Evolutionary conservation across 129 eudicot species (phyloP), one percentile per base, ranked within the genome.

Genomic region (Flaveria brownii): DNA sequence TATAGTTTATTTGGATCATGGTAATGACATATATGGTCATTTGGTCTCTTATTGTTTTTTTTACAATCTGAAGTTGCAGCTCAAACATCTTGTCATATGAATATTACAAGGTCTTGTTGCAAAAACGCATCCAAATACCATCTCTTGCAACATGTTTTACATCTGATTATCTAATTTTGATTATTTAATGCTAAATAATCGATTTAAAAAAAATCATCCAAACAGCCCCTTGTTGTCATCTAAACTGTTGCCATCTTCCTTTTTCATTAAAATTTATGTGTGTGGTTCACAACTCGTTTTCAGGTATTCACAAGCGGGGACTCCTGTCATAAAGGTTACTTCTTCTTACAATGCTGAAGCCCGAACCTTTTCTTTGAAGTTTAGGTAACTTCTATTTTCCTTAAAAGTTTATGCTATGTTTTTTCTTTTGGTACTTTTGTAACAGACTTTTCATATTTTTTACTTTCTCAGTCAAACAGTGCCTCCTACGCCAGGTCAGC

Each of bases 241-340:
- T 72, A 12, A 62, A 39, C 11, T 51, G 1, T 11, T 73, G 13
- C 17, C 1, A 6, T 15, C 4, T 45, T 6, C 15, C 10, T 5
- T 20, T 54, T 68, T 50, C 17, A 3, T 42, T 56, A 36, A 64
- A 69, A 26, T 46, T 65, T 17, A 54, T 45, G 46, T 71, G n/a
- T 76, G 25, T 70, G 23, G n/a, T 62, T 16, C 36, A 6, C 30
- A 36, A 73, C 63, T 26, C 39, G 6, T 75, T 55, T 87, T 71
- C 75, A 94, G 99, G 99, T 94, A 94, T 71, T 94, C 99, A 5
- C 99, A 94, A 86, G 99, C 99, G 9, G 99, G 99, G 67, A 94
- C 98, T 49, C 98, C 98, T 63, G 11, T 45, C 36, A 87, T 94
- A 78, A 91, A 87, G 75, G 98, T 89, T 39, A 78, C 82, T 61